phyloP scores from a whole-genome alignment of 257 asterid genomes.

The Scutellaria baicalensis region DNA sequence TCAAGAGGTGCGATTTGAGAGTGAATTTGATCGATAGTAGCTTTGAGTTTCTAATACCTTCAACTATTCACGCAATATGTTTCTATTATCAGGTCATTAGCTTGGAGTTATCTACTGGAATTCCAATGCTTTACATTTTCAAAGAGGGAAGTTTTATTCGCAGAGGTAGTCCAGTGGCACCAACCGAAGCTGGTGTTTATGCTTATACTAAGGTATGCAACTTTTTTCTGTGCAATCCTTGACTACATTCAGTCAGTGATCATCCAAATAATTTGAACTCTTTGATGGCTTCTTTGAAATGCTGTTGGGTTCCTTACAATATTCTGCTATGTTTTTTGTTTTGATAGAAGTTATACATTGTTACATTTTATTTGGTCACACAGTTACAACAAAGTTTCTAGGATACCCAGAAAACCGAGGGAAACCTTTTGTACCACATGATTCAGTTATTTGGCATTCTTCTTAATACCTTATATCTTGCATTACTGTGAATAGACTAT shows the following conservation, averaged over 20 bases:
- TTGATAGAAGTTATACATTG: background rate
- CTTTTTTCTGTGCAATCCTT: background rate
- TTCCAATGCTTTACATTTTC: conserved; percentile 94
- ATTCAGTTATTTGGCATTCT: background rate
- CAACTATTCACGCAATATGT: background rate
- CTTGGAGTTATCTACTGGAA: conserved; percentile 93
- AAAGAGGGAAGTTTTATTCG: conserved; percentile 83
- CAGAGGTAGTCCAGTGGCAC: conserved; percentile 94
- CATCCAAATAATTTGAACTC: background rate
- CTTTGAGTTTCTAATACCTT: background rate
- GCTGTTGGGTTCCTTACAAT: background rate
- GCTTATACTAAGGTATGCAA: conserved; percentile 88
- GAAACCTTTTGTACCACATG: background rate
- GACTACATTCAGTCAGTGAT: background rate
- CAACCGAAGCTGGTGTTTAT: conserved; percentile 80
- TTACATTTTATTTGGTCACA: background rate
- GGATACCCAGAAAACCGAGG: background rate
- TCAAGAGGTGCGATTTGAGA: conserved; percentile 58
- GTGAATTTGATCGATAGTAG: background rate
- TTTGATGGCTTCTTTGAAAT: background rate
- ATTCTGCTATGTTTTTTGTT: background rate
- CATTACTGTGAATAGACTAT: background rate
- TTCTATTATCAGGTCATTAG: conserved; percentile 66
- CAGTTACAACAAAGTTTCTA: background rate
- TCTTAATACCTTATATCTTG: background rate